These are phyloP conservation scores for Fusarium sp. DNA, from an alignment of 2,329 filamentous ascomycete species.

Conservation along the genomic window DNA sequence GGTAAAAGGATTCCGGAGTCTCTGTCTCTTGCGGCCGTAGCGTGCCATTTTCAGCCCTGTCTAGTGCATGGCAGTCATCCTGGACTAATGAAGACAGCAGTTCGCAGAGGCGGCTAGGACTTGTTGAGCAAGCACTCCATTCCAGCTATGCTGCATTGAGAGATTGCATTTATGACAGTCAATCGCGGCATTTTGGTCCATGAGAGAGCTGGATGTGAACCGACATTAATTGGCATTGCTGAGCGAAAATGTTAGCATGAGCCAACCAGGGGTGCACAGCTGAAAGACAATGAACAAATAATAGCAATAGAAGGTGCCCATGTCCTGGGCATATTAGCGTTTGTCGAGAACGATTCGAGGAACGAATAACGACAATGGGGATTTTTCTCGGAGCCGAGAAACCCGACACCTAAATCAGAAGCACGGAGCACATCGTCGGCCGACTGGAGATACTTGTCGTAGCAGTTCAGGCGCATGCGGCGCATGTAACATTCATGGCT, in stretches of 20 bases:
- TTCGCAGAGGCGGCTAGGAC: not conserved
- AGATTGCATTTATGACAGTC: not conserved
- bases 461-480: slow-evolving; percentile 24
- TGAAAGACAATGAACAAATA: not conserved
- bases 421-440: slow-evolving; percentile 33
- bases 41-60: slow-evolving; percentile 36
- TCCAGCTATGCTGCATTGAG: slow-evolving; percentile 10
- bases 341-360: not conserved
- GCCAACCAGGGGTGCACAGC: not conserved
- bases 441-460: slow-evolving; percentile 28
- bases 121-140: slow-evolving; percentile 17
- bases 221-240: not conserved
- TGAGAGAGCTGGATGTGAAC: not conserved
- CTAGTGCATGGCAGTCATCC: slow-evolving; percentile 10
- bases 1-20: not conserved
- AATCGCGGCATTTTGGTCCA: slow-evolving; percentile 6
- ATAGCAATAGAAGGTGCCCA: not conserved
- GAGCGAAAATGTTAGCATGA: not conserved
- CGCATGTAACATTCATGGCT: slow-evolving; percentile 25
- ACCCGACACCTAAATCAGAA: slow-evolving; percentile 22
- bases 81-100: slow-evolving; percentile 12
- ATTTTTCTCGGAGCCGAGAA: slow-evolving; percentile 38
- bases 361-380: slow-evolving; percentile 3
- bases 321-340: not conserved
- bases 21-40: not conserved